A percentile compares a stretch with the other conserved stretches of the same genome.
These are phyloP conservation scores for Pythium sp. DNA, from an alignment of 352 stramenopile species.

Conservation along the genomic window DNA sequence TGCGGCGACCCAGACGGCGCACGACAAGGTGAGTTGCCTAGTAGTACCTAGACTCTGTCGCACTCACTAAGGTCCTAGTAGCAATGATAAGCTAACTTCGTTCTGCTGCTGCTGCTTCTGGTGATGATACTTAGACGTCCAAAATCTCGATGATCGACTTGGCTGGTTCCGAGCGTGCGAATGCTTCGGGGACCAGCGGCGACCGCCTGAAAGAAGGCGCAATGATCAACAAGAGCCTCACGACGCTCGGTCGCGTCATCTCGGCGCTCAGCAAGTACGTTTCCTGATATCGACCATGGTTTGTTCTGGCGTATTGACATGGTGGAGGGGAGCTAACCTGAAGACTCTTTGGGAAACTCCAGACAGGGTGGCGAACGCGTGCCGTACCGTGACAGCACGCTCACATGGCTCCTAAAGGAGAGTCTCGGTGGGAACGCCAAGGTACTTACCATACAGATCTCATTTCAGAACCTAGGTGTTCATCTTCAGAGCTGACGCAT, in stretches of 20 bases:
- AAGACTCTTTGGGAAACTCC: background rate
- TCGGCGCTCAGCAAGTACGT: conserved; percentile 72
- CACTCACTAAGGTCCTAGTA: background rate
- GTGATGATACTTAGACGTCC: conserved; percentile 37
- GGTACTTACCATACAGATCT: conserved; percentile 17
- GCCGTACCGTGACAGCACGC: conserved; percentile 82
- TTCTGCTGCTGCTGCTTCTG: background rate
- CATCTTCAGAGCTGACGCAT: background rate
- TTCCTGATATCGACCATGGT: background rate
- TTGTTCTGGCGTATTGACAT: too few relatives aligned
- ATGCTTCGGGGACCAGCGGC: conserved; percentile 77
- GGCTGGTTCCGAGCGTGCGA: conserved; percentile 76
- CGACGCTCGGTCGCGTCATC: conserved; percentile 87
- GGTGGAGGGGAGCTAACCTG: background rate
- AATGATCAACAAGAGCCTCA: conserved; percentile 93
- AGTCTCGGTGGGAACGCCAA: conserved; percentile 83
- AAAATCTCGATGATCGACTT: conserved; percentile 88
- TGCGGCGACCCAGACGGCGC: conserved; percentile 43
- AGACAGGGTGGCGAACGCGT: conserved; percentile 59
- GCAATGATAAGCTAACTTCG: background rate
- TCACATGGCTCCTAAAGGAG: conserved; percentile 87
- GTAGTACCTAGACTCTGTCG: background rate
- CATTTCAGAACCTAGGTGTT: background rate
- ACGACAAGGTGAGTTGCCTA: conserved; percentile 50
- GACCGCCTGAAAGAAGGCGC: conserved; percentile 89